A percentile compares a stretch with the other conserved stretches of the same genome.
phyloP scores from a whole-genome alignment of 495 filamentous ascomycete species.

The Neurospora pannonica region DNA sequence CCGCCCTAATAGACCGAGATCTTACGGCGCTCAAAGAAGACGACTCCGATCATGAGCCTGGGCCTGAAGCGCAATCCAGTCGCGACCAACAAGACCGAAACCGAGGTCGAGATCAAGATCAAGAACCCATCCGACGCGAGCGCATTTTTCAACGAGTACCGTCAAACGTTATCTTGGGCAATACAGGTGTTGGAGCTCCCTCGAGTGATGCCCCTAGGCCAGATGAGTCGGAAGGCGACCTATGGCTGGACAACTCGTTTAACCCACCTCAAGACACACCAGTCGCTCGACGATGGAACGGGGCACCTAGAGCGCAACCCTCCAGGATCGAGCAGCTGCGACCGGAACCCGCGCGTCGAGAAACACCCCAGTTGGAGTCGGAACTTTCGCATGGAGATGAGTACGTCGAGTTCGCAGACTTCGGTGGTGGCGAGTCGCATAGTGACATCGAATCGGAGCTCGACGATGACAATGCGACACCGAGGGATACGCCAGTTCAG shows the following conservation, averaged over 20 bases:
- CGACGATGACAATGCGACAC: conserved; percentile 1
- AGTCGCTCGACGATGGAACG: neutral
- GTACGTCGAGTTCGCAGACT: conserved; percentile 5
- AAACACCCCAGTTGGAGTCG: conserved; percentile 6
- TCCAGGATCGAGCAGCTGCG: neutral
- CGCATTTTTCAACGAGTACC: neutral
- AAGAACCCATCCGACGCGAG: neutral
- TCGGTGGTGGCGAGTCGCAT: conserved; percentile 12
- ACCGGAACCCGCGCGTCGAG: neutral
- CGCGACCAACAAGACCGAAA: neutral
- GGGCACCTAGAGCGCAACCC: neutral
- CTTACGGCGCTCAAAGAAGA: conserved; percentile 3
- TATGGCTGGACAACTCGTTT: neutral
- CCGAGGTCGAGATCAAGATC: neutral
- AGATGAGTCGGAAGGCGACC: neutral
- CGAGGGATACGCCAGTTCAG: neutral
- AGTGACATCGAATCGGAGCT: conserved; percentile 14
- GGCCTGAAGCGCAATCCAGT: neutral
- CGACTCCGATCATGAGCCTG: neutral
- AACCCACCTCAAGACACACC: neutral
- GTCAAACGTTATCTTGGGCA: neutral
- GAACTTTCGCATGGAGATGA: conserved; percentile 8
- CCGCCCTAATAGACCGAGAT: conserved; percentile 5
- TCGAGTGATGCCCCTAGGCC: neutral
- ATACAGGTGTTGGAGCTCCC: neutral